Conservation (phyloP, 768 basidiomycete species). For the Lentinula lateritia region DNA sequence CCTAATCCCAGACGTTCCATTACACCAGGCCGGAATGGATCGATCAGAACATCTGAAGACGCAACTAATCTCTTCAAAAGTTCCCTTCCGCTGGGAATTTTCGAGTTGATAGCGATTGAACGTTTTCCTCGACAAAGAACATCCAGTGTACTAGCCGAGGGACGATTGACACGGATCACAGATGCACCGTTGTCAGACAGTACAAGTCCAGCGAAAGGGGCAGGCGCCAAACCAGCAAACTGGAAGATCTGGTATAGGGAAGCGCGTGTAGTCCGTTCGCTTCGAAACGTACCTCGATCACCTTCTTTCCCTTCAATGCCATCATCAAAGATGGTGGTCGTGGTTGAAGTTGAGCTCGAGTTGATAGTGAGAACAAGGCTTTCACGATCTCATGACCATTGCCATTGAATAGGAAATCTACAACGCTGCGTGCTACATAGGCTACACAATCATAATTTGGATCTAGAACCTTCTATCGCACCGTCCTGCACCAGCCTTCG, state of each 20-base stretch:
- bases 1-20: slow-evolving; percentile 74
- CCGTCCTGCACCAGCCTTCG: not conserved
- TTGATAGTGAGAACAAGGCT: not conserved
- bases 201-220: slow-evolving; percentile 72
- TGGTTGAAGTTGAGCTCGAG: not conserved
- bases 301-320: slow-evolving; percentile 45
- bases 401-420: too few relatives aligned
- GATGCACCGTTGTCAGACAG: slow-evolving; percentile 77
- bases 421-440: too few relatives aligned
- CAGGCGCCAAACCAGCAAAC: slow-evolving; percentile 83
- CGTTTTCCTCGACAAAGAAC: slow-evolving; percentile 68
- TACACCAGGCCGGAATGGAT: slow-evolving; percentile 80
- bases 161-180: slow-evolving; percentile 70
- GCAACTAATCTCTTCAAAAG: slow-evolving; percentile 53
- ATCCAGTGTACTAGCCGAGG: slow-evolving; percentile 39
- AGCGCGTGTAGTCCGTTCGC: not conserved
- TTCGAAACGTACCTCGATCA: slow-evolving; percentile 35
- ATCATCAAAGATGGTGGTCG: slow-evolving; percentile 19
- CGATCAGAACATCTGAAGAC: slow-evolving; percentile 75
- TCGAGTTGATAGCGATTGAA: slow-evolving; percentile 67
- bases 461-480: not conserved
- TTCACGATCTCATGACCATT: not conserved
- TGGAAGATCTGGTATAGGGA: slow-evolving; percentile 18
- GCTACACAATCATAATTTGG: slow-evolving; percentile 1
- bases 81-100: slow-evolving; percentile 50